Evolutionary conservation across 2,329 filamentous ascomycete species (phyloP), one percentile per base, ranked within the genome.

Genomic region (Scortechinia acanthostroma): DNA sequence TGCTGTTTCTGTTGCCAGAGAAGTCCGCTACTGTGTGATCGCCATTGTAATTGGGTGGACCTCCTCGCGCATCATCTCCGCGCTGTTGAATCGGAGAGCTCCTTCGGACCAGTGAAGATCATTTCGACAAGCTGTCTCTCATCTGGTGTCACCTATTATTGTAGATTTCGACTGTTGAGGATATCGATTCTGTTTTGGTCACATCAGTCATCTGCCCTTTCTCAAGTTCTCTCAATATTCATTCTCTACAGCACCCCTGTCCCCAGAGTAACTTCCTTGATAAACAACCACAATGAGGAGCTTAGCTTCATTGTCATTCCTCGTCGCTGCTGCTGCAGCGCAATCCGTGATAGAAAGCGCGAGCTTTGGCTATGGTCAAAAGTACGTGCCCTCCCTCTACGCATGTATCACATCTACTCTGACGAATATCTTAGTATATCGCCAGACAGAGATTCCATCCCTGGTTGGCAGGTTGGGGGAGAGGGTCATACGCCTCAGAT

Each of bases 341-440:
- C 35, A 40, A 30, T 30, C 25, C 13, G 17, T 40, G 10, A 40
- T 40, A 6, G 35, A 40, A 40, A 40, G 35, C 35, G 6, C 35
- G 6, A 40, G 35, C 17, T 40, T 40, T 40, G 35, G 35, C 14
- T 17, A 40, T 6, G 17, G 17, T 6, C 10, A 10, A 40, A 40
- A 6, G 35, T 40, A 40, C 6, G 35, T 6, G 10, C 10, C 25
- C 25, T 30, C n/a, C n/a, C 25, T 30, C n/a, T 30, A n/a, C 25
- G 10, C 25, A n/a, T 30, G 10, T 30, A 10, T 30, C 10, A 30
- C 25, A 10, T 30, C 25, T 30, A 10, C 10, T 10, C 25, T 30
- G n/a, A n/a, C n/a, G n/a, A n/a, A n/a, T n/a, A n/a, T n/a, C n/a
- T 10, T 40, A 40, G 35, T 15, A 40, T 40, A 13, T 40, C 35